Conservation (phyloP, 306 rosid species). For the Quercus berberidifolia region DNA sequence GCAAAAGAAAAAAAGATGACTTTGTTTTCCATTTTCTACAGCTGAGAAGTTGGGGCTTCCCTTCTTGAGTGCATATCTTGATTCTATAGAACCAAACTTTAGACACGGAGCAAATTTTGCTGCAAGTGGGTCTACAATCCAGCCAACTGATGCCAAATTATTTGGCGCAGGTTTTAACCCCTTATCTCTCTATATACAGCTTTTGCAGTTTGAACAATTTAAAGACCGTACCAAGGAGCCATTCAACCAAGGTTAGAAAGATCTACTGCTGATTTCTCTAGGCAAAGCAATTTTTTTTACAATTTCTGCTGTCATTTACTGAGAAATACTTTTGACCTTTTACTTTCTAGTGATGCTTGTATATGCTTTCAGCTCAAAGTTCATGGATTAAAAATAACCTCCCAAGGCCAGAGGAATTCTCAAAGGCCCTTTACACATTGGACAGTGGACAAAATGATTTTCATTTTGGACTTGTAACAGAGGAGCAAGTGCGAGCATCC, state of each 20-base stretch:
- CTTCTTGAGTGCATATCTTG: no score
- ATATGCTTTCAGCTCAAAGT: slow-evolving; percentile 6
- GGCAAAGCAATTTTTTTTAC: no score
- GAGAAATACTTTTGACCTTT: not conserved
- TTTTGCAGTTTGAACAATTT: slow-evolving; percentile 15
- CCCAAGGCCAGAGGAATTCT: slow-evolving; percentile 16
- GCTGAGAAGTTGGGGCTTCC: no score
- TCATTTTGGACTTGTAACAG: not conserved
- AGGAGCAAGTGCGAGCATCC: slow-evolving; percentile 13
- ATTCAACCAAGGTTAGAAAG: slow-evolving; percentile 7
- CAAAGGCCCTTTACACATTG: slow-evolving; percentile 20
- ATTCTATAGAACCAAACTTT: no score
- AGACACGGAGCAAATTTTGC: no score
- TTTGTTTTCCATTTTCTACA: no score
- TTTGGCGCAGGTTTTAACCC: slow-evolving; percentile 20
- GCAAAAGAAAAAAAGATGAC: no score
- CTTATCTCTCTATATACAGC: slow-evolving; percentile 14
- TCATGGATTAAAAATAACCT: not conserved
- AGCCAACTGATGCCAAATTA: slow-evolving; percentile 11
- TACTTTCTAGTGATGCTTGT: not conserved
- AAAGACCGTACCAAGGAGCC: slow-evolving; percentile 9
- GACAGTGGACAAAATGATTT: slow-evolving; percentile 27
- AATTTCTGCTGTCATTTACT: not conserved
- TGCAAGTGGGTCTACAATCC: slow-evolving; percentile 28
- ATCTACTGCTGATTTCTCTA: not conserved